Evolutionary conservation across 176 grass and related monocot genomes (phyloP).

Genomic region (Bonia amplexicaulis): DNA sequence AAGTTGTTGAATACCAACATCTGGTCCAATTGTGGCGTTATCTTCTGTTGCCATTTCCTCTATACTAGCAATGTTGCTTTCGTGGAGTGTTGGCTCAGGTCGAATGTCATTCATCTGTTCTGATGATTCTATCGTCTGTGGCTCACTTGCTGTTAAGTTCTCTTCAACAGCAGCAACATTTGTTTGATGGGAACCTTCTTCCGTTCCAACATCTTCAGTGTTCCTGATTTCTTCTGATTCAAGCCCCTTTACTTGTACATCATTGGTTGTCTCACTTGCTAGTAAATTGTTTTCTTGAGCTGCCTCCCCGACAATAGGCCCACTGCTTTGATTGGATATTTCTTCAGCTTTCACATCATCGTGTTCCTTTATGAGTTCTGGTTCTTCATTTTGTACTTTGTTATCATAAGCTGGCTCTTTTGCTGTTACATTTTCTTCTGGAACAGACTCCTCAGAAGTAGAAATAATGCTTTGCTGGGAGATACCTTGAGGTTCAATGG

Average conservation of each 20-base stretch:
- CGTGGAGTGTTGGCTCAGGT: background rate
- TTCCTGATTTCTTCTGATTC: background rate
- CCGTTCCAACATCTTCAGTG: background rate
- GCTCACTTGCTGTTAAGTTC: background rate
- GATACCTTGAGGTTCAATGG: background rate
- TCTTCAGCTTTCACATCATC: slow-evolving; percentile 10
- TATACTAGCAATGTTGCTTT: background rate
- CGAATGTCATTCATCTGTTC: background rate
- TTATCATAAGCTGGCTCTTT: background rate
- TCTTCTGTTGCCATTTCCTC: background rate
- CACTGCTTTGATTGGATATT: background rate
- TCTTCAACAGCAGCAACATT: background rate
- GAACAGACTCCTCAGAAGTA: background rate
- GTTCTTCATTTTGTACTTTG: background rate
- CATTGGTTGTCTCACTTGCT: background rate
- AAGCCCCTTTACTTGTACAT: background rate
- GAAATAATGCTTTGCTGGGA: background rate
- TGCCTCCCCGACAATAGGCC: background rate
- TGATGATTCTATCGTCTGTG: background rate
- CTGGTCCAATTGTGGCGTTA: background rate
- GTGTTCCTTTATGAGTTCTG: background rate
- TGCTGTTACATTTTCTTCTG: slow-evolving; percentile 26
- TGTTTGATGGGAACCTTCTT: background rate
- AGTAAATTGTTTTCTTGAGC: slow-evolving; percentile 4
- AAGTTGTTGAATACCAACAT: background rate